Base-by-base conservation (phyloP, 2,329 filamentous ascomycete species). In the Podosphaera fusca region DNA sequence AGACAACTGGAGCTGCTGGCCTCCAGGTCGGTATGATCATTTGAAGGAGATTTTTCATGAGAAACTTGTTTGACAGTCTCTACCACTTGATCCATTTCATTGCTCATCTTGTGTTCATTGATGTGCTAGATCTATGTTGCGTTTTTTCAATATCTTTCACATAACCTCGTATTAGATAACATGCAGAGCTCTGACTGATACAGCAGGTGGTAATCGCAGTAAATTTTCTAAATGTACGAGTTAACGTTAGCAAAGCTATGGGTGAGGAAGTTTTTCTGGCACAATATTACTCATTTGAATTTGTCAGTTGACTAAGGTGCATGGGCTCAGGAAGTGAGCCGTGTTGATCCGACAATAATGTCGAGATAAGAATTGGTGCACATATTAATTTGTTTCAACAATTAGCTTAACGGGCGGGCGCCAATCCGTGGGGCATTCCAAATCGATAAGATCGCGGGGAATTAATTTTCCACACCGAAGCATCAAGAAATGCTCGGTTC, bases 1-100 rank as follows among this genome's bases (percentile, higher is more conserved):
- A 96, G 75, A 65, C 88, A 92, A 70, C 90, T 96, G 45, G 89
- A 95, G 56, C 85, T 75, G 67, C 81, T 82, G 68, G 84, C 85
- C 64, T 82, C 80, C 45, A 65, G 58, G 45, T 67, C 65, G 54
- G 65, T 42, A 49, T 36, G 45, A n/a, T 47, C n/a, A n/a, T 7
- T 50, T 64, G 58, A 61, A 56, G 47, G 64, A 14, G 9, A 63
- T 56, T 57, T 59, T 34, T 62, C 60, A n/a, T 58, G 58, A 56
- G 65, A 62, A 45, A 63, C 63, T 56, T 65, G 62, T 53, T 65
- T 58, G 56, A 63, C 60, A 57, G 63, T 60, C 58, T 64, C 64
- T 42, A 62, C 60, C 49, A 58, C 60, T 58, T 60, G 58, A 38
- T 67, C 62, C 59, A 64, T 64, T 55, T 63, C 59, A 36, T 63